Conservation (phyloP, 2,329 filamentous ascomycete species). For the Apiospora pterosperma region DNA sequence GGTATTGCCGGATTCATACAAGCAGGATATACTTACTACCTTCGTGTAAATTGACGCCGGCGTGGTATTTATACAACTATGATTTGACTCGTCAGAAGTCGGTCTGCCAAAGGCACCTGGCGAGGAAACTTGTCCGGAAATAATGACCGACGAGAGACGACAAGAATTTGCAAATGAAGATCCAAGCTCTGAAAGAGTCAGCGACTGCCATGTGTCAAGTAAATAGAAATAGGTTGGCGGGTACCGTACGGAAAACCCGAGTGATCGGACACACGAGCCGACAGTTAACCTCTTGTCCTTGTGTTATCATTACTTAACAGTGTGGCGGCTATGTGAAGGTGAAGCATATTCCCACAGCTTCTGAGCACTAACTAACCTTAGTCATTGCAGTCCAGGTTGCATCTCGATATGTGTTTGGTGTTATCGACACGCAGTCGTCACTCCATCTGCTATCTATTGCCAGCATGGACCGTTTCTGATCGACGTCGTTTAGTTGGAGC, state of each 20-base stretch:
- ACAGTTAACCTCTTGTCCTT: background rate
- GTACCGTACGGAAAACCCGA: background rate
- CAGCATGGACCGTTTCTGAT: background rate
- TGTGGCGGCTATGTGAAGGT: no score
- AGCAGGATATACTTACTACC: no score
- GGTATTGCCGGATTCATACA: background rate
- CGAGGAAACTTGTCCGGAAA: background rate
- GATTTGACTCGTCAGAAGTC: no score
- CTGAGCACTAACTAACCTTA: background rate
- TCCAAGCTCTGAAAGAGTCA: background rate
- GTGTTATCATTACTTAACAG: background rate
- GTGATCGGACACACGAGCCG: background rate
- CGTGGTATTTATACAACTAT: no score
- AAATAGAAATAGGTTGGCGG: background rate
- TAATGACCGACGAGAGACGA: background rate
- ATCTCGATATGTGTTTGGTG: background rate
- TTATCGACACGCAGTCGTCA: background rate
- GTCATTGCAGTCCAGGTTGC: background rate
- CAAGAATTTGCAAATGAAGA: background rate
- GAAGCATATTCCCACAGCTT: background rate
- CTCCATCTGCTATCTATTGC: background rate
- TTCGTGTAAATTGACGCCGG: no score
- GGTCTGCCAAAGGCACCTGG: no score
- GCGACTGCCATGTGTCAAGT: background rate
- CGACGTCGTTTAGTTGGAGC: background rate